Percentiles rank a stretch among this genome's conserved stretches.
These are phyloP conservation scores for Dendrobium catenatum DNA, from an alignment of 106 monocot species.

Conservation along the genomic window DNA sequence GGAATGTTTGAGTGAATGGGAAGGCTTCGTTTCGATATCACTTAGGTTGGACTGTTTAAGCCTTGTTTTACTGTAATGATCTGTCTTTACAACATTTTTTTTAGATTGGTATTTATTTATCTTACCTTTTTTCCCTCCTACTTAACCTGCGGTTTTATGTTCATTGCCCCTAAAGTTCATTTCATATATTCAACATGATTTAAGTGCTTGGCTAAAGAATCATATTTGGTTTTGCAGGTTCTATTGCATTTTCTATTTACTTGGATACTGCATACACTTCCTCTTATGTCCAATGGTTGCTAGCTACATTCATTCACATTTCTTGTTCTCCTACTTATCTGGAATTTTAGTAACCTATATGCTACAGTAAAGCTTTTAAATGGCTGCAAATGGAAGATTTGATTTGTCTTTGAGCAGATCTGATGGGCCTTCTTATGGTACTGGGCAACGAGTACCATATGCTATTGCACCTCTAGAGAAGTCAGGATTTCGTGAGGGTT, in stretches of 20 bases:
- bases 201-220: background rate
- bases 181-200: background rate
- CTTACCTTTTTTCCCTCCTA: background rate
- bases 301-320: background rate
- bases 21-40: background rate
- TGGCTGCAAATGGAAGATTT: conserved; percentile 46
- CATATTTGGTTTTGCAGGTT: conserved; percentile 3
- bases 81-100: background rate
- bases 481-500: conserved; percentile 41
- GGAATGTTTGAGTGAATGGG: background rate
- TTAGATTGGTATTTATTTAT: background rate
- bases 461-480: conserved; percentile 27
- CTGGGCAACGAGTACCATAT: conserved; percentile 30
- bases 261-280: conserved; percentile 4
- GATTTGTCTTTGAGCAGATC: conserved; percentile 39
- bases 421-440: conserved; percentile 28
- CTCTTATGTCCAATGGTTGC: conserved; percentile 2
- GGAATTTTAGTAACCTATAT: background rate
- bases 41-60: background rate
- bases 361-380: conserved; percentile 1
- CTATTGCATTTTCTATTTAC: background rate
- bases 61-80: background rate
- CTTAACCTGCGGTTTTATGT: background rate
- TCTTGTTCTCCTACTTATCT: background rate
- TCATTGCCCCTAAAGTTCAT: background rate